Evolutionary conservation across 495 filamentous ascomycete species (phyloP).

Genomic region (Thermochaetoides thermophila): DNA sequence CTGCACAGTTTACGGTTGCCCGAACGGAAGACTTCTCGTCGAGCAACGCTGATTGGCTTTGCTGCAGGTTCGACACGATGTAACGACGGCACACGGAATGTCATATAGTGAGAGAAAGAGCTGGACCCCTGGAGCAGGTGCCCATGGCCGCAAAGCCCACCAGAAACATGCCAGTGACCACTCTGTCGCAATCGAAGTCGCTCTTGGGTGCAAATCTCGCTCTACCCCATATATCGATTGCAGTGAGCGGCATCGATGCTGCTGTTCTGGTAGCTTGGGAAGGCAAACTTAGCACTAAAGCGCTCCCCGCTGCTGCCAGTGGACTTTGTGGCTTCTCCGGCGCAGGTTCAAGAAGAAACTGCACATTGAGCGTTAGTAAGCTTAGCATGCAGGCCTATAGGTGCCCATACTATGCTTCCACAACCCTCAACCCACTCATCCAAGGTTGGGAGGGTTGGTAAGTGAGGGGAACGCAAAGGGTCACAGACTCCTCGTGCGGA

Average conservation of each 20-base stretch:
- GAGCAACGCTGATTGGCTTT: conserved; percentile 13
- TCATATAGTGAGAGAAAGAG: conserved; percentile 9
- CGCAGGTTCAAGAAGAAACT: neutral
- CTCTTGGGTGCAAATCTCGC: conserved; percentile 10
- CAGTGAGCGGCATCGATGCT: conserved; percentile 1
- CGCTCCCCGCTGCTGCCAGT: neutral
- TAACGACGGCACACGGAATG: conserved; percentile 15
- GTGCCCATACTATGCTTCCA: no score
- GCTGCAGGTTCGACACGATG: conserved; percentile 10
- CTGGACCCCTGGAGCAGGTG: conserved; percentile 13
- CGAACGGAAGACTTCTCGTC: conserved; percentile 1
- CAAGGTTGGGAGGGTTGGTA: no score
- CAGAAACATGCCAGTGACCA: no score
- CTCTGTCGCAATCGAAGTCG: conserved; percentile 6
- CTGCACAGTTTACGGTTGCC: neutral
- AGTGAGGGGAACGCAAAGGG: conserved; percentile 13
- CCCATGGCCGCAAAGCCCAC: no score
- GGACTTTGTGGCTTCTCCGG: conserved; percentile 1
- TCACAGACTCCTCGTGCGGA: conserved; percentile 8
- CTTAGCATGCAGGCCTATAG: no score
- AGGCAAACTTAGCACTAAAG: conserved; percentile 7
- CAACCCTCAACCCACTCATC: no score
- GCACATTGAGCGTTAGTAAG: neutral
- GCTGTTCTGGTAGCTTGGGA: conserved; percentile 2
- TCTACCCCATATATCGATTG: conserved; percentile 4